These are phyloP conservation scores for Paratrypanosoma confusum DNA, from an alignment of 208 protist genomes.

Conservation along the genomic window DNA sequence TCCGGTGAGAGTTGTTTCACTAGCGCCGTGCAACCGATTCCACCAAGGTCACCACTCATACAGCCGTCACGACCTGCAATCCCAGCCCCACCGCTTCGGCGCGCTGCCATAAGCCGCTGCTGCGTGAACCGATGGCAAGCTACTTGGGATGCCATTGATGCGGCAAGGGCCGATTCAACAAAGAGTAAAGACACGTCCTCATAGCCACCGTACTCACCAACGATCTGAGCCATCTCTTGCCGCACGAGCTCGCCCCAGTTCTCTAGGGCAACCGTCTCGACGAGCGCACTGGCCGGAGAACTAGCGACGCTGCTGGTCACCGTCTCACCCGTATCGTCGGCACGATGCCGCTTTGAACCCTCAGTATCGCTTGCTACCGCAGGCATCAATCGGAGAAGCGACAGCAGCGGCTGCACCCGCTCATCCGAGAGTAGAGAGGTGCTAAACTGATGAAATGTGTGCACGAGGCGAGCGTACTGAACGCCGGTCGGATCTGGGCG, in stretches of 20 bases:
- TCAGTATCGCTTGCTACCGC: conserved; percentile 7
- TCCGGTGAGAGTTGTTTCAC: too few species aligned
- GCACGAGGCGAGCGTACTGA: conserved; percentile 61
- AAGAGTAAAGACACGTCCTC: conserved; percentile 79
- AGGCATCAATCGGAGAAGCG: conserved; percentile 23
- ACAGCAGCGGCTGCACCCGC: too few species aligned
- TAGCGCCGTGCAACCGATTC: too few species aligned
- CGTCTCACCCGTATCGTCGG: not conserved
- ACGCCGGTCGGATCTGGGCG: conserved; percentile 54
- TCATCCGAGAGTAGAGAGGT: conserved; percentile 51
- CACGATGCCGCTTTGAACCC: not conserved
- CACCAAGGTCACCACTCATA: too few species aligned
- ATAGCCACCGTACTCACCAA: conserved; percentile 71
- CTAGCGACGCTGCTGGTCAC: too few species aligned
- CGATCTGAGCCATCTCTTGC: conserved; percentile 50
- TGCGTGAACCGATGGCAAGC: conserved; percentile 18
- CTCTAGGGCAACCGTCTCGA: too few species aligned
- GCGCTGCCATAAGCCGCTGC: too few species aligned
- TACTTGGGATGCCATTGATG: conserved; percentile 45
- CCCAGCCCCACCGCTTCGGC: too few species aligned
- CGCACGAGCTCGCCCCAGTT: conserved; percentile 70
- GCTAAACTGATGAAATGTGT: conserved; percentile 52
- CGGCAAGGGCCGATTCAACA: conserved; percentile 60
- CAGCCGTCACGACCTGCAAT: too few species aligned
- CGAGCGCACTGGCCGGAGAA: too few species aligned